Base-by-base conservation (phyloP, 2,329 filamentous ascomycete genomes). In the Aspergillus fumigatus region DNA sequence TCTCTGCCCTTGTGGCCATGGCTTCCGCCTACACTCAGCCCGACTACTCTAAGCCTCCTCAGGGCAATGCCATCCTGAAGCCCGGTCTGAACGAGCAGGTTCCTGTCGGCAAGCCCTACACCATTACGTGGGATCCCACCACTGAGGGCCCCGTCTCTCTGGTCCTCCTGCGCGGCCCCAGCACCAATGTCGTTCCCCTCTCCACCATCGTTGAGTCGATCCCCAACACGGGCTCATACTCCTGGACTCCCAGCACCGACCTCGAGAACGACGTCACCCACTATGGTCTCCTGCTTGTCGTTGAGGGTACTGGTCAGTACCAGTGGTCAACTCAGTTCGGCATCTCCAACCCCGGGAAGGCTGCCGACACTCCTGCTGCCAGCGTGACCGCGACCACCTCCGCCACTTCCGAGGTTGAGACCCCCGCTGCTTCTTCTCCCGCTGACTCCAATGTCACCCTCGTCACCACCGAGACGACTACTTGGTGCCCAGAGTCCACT, bases 311-410 rank as follows among this genome's bases (percentile, higher is more conserved):
- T 60, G 82, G 84, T 68, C 73, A 81, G 67, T 87, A 83, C 79
- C 84, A 87, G 70, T 84, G 79, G 73, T 81, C 80, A 47, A 82
- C 81, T 57, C 83, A 86, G 71, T 86, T 86, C 75, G 84, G 84
- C 65, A 78, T 87, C 74, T 55, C 67, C 54, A 72, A 72, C 63
- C 54, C 67, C 47, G 53, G 58, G 32, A 57, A 59, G 45, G 54
- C 53, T 51, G 52, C 52, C 45, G 50, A 19, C 51, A 35, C 56
- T 35, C 53, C 66, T 49, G 59, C 62, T 10, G 50, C 54, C 17
- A 19, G 55, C 35, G 43, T 53, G 27, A 50, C 57, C 48, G 47
- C 56, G 19, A 25, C 29, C 27, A 35, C 53, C 29, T 23, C 59
- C 45, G 43, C 61, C 50, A 50, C 50, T 19, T 17, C 60, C 19